Percentiles rank a stretch among this genome's conserved stretches.
phyloP scores from a whole-genome alignment of 73 alveolate genomes.

The Paramecium sexaurelia region DNA sequence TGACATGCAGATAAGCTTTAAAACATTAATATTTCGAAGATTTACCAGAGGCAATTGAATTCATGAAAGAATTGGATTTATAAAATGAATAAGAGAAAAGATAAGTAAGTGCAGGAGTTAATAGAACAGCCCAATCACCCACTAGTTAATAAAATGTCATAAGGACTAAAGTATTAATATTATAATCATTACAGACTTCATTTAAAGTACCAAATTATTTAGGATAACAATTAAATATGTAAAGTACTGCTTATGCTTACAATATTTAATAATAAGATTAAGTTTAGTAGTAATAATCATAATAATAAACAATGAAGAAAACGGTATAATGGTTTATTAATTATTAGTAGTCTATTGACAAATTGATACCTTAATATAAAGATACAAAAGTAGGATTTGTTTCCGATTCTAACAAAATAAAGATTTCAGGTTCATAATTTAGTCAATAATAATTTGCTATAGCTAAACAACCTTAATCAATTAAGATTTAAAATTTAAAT shows the following conservation, averaged over 20 bases:
- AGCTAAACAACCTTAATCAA: constrained; percentile 13
- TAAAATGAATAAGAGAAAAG: constrained; percentile 38
- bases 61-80: background rate
- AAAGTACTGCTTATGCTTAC: constrained; percentile 19
- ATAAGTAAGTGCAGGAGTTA: constrained; percentile 59
- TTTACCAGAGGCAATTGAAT: constrained; percentile 71
- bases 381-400: constrained; percentile 18
- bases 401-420: background rate
- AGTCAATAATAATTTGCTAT: background rate
- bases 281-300: background rate
- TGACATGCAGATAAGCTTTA: constrained; percentile 85
- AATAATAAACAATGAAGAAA: constrained; percentile 25
- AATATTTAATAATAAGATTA: background rate
- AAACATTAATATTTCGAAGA: constrained; percentile 87
- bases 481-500: constrained; percentile 44
- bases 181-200: background rate
- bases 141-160: constrained; percentile 16
- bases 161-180: constrained; percentile 9
- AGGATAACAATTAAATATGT: constrained; percentile 9
- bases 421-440: background rate
- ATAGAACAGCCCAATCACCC: constrained; percentile 48
- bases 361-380: constrained; percentile 13
- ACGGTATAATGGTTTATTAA: background rate
- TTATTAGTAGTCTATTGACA: constrained; percentile 37
- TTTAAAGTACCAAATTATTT: constrained; percentile 40